Conservation (phyloP, 352 stramenopile species). For the Achlya hypogyna region DNA sequence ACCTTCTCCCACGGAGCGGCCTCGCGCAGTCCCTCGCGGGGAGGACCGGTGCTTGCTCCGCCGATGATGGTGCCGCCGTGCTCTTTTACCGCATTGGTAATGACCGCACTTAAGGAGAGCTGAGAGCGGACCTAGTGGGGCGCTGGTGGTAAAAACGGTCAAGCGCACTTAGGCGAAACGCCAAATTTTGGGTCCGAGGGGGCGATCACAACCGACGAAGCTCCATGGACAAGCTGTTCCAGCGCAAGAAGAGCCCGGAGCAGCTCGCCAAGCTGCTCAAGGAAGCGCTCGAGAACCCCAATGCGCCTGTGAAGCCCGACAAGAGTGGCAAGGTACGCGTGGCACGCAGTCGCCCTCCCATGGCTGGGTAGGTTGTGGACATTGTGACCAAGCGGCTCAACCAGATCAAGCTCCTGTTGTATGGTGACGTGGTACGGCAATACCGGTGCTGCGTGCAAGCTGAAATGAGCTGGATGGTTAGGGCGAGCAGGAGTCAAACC, state of each 20-base stretch:
- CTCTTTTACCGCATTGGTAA: background rate
- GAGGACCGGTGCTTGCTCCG: too few species aligned
- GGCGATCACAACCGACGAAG: background rate
- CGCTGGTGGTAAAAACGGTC: background rate
- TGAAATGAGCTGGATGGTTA: constrained; percentile 19
- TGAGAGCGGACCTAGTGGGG: background rate
- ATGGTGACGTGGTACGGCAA: constrained; percentile 41
- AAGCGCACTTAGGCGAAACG: background rate
- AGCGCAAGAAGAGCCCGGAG: constrained; percentile 66
- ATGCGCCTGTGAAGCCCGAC: constrained; percentile 34
- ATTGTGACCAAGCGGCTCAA: constrained; percentile 73
- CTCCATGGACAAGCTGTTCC: constrained; percentile 27
- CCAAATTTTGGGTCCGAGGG: background rate
- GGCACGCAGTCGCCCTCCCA: background rate
- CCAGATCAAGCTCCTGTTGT: constrained; percentile 79
- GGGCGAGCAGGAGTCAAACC: constrained; percentile 63
- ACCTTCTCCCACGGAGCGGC: too few species aligned
- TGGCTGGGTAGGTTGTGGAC: constrained; percentile 27
- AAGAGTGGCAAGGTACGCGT: constrained; percentile 46
- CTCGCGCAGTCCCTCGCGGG: too few species aligned
- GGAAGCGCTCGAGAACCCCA: constrained; percentile 51
- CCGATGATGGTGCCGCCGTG: background rate
- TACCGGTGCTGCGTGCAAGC: background rate
- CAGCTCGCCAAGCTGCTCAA: constrained; percentile 77
- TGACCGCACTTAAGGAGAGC: background rate